These are phyloP conservation scores for Mitragyna speciosa DNA, from an alignment of 257 asterid species.

Conservation along the genomic window DNA sequence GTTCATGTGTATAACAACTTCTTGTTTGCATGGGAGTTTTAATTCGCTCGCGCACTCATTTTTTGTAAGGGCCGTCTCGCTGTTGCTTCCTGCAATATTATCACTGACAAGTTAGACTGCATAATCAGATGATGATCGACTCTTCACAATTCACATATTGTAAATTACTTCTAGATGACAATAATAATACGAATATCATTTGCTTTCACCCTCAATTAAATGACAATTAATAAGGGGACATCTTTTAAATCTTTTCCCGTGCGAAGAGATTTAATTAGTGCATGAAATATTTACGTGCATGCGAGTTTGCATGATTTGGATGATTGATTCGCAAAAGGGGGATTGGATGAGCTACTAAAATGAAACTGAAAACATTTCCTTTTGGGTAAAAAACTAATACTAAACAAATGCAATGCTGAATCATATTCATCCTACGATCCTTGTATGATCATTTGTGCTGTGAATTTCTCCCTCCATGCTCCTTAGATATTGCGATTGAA, in stretches of 20 bases:
- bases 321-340: neutral
- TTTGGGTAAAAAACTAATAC: neutral
- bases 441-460: neutral
- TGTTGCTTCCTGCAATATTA: neutral
- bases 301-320: neutral
- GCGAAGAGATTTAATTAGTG: neutral
- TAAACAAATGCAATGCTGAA: neutral
- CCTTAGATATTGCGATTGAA: neutral
- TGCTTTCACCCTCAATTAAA: neutral
- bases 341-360: neutral
- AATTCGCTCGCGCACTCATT: neutral
- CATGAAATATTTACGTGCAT: neutral
- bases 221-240: neutral
- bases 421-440: neutral
- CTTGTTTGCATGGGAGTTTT: neutral
- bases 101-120: neutral
- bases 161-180: neutral
- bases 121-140: neutral
- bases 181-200: neutral
- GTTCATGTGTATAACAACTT: neutral
- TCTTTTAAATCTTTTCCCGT: neutral
- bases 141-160: neutral
- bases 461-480: neutral
- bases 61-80: neutral
- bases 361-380: neutral